These are phyloP conservation scores for Musa troglodytarum DNA, from an alignment of 176 grass and related monocot species.

Conservation along the genomic window DNA sequence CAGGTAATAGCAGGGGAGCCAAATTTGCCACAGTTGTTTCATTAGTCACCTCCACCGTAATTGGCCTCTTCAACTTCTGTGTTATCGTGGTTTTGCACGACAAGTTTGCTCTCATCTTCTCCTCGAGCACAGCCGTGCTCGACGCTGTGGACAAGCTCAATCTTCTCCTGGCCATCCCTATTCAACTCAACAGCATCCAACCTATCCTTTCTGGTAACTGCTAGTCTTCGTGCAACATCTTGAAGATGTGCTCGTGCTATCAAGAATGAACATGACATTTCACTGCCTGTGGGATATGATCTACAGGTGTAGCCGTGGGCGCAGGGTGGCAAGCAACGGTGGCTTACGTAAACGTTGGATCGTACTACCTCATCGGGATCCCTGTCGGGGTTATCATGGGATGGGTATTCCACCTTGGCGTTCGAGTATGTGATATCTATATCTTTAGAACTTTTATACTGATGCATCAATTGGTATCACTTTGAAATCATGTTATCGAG, in stretches of 20 bases:
- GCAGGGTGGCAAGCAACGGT: constrained; percentile 49
- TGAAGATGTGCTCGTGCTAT: neutral
- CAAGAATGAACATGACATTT: neutral
- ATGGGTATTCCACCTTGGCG: constrained; percentile 30
- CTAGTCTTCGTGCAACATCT: neutral
- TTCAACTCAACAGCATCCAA: constrained; percentile 35
- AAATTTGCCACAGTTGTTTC: constrained; percentile 26
- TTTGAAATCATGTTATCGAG: too few species aligned
- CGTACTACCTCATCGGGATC: constrained; percentile 52
- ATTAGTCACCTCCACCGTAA: constrained; percentile 14
- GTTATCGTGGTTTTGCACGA: constrained; percentile 18
- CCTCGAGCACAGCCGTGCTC: constrained; percentile 20
- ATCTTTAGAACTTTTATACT: neutral
- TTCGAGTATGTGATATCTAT: constrained; percentile 22
- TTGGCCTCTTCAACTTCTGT: constrained; percentile 24
- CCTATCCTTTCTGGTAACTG: constrained; percentile 35
- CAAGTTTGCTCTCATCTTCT: constrained; percentile 26
- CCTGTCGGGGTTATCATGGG: constrained; percentile 38
- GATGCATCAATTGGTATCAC: too few species aligned
- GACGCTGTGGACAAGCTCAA: constrained; percentile 20
- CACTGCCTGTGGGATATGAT: neutral
- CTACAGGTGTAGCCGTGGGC: constrained; percentile 50
- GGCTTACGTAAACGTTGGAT: constrained; percentile 56
- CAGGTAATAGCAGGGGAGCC: constrained; percentile 26
- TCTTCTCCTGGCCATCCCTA: constrained; percentile 22